These are phyloP conservation scores for Penicillium corylophilum DNA, from an alignment of 2,329 filamentous ascomycete genomes.

Conservation along the genomic window DNA sequence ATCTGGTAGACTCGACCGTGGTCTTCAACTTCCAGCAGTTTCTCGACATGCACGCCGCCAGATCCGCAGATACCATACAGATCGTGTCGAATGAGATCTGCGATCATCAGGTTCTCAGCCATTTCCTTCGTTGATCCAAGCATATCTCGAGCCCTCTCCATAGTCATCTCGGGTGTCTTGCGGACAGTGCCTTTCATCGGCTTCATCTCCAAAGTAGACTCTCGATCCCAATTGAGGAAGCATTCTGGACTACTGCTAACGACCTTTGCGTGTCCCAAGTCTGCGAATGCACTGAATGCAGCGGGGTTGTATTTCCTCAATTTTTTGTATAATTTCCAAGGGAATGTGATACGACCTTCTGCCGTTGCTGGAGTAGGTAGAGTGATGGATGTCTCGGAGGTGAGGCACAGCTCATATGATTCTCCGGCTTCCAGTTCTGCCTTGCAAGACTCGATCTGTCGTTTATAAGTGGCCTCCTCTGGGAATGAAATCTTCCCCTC, in stretches of 20 bases:
- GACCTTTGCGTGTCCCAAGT: conserved; percentile 67
- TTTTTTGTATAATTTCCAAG: conserved; percentile 71
- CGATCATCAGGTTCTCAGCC: conserved; percentile 97
- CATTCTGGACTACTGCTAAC: conserved; percentile 85
- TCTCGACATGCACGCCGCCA: conserved; percentile 69
- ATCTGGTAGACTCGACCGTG: conserved; percentile 91
- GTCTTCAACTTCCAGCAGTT: conserved; percentile 83
- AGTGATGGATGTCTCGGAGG: conserved; percentile 67
- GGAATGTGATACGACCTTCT: conserved; percentile 34
- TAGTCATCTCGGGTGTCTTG: conserved; percentile 67
- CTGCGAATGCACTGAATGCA: conserved; percentile 80
- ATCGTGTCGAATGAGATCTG: conserved; percentile 93
- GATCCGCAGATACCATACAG: conserved; percentile 79
- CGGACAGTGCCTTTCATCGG: conserved; percentile 97
- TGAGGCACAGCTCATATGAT: conserved; percentile 84
- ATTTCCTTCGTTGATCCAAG: conserved; percentile 83
- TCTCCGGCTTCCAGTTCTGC: conserved; percentile 71
- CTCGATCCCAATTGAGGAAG: conserved; percentile 69
- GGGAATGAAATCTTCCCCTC: conserved; percentile 35
- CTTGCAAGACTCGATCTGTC: conserved; percentile 68
- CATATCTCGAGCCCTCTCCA: conserved; percentile 69
- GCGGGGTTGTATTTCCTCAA: conserved; percentile 73
- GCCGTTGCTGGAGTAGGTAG: conserved; percentile 29
- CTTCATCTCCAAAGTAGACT: conserved; percentile 60
- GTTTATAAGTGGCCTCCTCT: conserved; percentile 57